Evolutionary conservation across 169 alveolate species (phyloP).

Genomic region (Blepharisma undulans): DNA sequence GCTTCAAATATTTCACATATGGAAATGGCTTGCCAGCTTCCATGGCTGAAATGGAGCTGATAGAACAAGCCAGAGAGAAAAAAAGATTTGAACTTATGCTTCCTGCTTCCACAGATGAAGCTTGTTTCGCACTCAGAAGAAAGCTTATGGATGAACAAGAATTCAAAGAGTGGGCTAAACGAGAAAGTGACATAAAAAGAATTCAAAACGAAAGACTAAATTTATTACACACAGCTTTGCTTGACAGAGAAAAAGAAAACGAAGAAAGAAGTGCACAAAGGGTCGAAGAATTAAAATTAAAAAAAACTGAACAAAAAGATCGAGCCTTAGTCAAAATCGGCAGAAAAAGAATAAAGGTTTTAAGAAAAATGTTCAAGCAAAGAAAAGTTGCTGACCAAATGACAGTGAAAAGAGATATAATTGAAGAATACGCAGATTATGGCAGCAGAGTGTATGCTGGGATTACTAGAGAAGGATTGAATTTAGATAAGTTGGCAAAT

Average conservation of each 20-base stretch:
- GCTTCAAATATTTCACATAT: slow-evolving; percentile 80
- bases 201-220: slow-evolving; percentile 79
- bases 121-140: slow-evolving; percentile 83
- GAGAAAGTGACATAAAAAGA: slow-evolving; percentile 81
- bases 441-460: slow-evolving; percentile 88
- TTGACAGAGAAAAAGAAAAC: slow-evolving; percentile 85
- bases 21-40: slow-evolving; percentile 91
- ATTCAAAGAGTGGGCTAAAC: slow-evolving; percentile 89
- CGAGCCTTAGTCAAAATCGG: slow-evolving; percentile 80
- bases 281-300: slow-evolving; percentile 81
- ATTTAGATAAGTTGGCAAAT: slow-evolving; percentile 83
- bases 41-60: slow-evolving; percentile 86
- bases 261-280: slow-evolving; percentile 84
- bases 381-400: slow-evolving; percentile 77
- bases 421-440: slow-evolving; percentile 86
- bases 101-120: slow-evolving; percentile 92
- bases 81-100: slow-evolving; percentile 86
- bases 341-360: slow-evolving; percentile 84
- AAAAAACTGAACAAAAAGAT: slow-evolving; percentile 87
- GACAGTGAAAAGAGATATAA: slow-evolving; percentile 78
- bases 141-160: slow-evolving; percentile 89
- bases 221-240: slow-evolving; percentile 71
- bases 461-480: slow-evolving; percentile 85
- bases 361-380: slow-evolving; percentile 82
- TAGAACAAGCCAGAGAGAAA: slow-evolving; percentile 88